A percentile compares a stretch with the other conserved stretches of the same genome.
Conservation (phyloP, 805 yeast genomes). For the Candida pini region DNA sequence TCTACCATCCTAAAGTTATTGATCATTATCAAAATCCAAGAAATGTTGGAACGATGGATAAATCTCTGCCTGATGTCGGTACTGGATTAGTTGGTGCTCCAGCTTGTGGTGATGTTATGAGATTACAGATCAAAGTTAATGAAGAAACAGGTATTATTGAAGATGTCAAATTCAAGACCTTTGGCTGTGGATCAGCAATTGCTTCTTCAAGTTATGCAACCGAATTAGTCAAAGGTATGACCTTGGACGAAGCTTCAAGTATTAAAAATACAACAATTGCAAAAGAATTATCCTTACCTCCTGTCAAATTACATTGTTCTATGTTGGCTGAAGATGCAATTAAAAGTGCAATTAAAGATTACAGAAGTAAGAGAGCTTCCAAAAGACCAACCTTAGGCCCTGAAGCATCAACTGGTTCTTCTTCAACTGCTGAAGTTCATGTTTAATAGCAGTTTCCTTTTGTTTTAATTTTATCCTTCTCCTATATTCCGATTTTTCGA, state of each 20-base stretch:
- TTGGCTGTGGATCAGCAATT: constrained; percentile 98
- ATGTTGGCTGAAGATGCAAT: constrained; percentile 99
- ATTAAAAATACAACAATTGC: constrained; percentile 95
- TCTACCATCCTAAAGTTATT: constrained; percentile 88
- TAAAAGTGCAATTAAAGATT: constrained; percentile 94
- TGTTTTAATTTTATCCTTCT: neutral
- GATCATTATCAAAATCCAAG: constrained; percentile 97
- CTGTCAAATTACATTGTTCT: constrained; percentile 95
- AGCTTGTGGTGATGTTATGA: constrained; percentile 99
- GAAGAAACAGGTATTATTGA: constrained; percentile 86
- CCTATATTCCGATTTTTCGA: neutral
- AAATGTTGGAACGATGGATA: constrained; percentile 91
- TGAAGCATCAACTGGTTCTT: constrained; percentile 31
- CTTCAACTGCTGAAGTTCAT: constrained; percentile 11
- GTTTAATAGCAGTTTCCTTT: neutral
- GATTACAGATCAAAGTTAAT: constrained; percentile 88
- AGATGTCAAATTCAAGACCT: constrained; percentile 96
- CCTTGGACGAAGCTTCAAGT: constrained; percentile 86
- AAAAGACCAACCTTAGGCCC: constrained; percentile 59
- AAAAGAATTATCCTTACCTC: constrained; percentile 89
- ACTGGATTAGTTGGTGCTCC: constrained; percentile 99
- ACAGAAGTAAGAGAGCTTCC: constrained; percentile 68
- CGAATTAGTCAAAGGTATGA: constrained; percentile 90
- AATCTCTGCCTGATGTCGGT: constrained; percentile 71
- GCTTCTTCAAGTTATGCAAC: constrained; percentile 95